Base-by-base conservation (phyloP, 2,329 filamentous ascomycete genomes). In the Sodiomyces alkalinus region DNA sequence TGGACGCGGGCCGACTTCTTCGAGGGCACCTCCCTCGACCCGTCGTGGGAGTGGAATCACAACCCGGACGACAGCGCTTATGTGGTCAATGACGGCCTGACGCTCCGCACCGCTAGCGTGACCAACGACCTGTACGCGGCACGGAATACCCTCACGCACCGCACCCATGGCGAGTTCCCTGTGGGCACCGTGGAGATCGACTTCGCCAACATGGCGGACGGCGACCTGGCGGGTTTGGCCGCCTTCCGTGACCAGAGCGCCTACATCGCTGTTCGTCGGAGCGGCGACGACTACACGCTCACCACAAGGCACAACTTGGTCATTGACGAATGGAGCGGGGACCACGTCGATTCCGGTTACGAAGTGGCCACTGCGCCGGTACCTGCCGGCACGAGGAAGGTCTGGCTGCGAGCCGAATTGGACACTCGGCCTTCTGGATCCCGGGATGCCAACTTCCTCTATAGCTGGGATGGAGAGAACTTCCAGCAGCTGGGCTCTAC, bases 21-120 rank as follows among this genome's bases (percentile, higher is more conserved):
- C 35, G 27, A 35, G 0, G 60, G 58, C 1, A 39, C 46, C 0
- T 36, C 45, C 0, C 49, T 73, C 1, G 43, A 49, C 6, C 51
- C 53, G 0, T 47, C 57, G 3, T 74, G 64, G 62, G 68, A 74
- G 42, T 74, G 68, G 67, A 74, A 74, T 39, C 68, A 73, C 37
- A 72, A 73, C 41, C 68, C 68, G 0, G 64, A 73, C 31, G 52
- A 45, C 1, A 48, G 43, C 7, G 60, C 56, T 7, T 73, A 47
- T 39, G 42, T 39, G 2, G 48, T 68, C 8, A 43, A 50, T 22
- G 47, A 56, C 17, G 59, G 62, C 2, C 39, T 73, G 3, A 53
- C 49, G 0, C 49, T 73, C 2, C 47, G 43, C 17, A 61, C 67
- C 2, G 61, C 60, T 2, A 64, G 58, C 0, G 54, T 69, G 1